A percentile compares a stretch with the other conserved stretches of the same genome.
These are phyloP conservation scores for Rhynchosporium secalis DNA, from an alignment of 2,329 filamentous ascomycete species.

Conservation along the genomic window DNA sequence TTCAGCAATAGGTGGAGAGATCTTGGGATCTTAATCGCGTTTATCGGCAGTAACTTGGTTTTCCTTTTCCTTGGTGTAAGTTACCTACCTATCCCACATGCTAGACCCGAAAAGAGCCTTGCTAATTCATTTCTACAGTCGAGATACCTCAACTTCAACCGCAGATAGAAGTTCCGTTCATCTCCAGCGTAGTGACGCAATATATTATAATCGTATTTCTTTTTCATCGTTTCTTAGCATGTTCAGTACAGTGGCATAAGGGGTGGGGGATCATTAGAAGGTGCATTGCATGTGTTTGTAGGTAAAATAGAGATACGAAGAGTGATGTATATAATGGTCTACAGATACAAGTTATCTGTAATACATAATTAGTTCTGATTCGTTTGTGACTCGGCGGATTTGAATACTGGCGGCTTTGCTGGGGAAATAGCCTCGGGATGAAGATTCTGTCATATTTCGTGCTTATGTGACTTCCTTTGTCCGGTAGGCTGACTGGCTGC, in stretches of 20 bases:
- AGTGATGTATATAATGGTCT: neutral
- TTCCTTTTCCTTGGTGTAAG: slow-evolving; percentile 54
- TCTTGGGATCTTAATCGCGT: slow-evolving; percentile 74
- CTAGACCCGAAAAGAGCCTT: neutral
- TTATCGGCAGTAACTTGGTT: slow-evolving; percentile 75
- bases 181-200: neutral
- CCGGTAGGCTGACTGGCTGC: too few species aligned
- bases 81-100: neutral
- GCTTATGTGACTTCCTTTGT: too few species aligned
- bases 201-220: neutral
- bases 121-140: slow-evolving; percentile 30
- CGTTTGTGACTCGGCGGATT: too few species aligned
- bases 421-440: too few species aligned
- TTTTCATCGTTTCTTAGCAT: neutral
- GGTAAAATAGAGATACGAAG: neutral
- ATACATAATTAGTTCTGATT: too few species aligned
- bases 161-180: slow-evolving; percentile 39
- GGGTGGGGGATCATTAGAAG: neutral
- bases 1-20: slow-evolving; percentile 78
- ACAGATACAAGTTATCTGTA: too few species aligned
- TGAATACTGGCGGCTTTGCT: too few species aligned
- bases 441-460: too few species aligned
- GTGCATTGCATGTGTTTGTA: neutral
- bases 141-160: slow-evolving; percentile 48
- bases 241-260: neutral